These are phyloP conservation scores for Viola odorata DNA, from an alignment of 345 rosid species.

Conservation along the genomic window DNA sequence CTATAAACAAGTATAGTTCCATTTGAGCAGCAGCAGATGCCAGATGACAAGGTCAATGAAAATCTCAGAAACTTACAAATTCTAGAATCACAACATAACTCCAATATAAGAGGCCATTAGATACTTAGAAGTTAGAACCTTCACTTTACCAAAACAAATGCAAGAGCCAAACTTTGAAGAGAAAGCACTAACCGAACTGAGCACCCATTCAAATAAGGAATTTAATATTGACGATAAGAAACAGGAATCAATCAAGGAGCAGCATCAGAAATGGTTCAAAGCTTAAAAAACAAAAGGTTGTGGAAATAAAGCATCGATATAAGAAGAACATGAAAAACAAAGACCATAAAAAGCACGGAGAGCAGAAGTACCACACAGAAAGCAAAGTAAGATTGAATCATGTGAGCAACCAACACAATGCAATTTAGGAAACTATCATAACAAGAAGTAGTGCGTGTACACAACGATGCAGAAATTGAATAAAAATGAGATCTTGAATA, in stretches of 20 bases:
- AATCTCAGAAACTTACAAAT: not conserved
- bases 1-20: not conserved
- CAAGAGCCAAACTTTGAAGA: slow-evolving; percentile 9
- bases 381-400: slow-evolving; percentile 17
- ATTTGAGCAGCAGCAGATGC: not conserved
- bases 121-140: not conserved
- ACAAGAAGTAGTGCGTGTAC: not conserved
- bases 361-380: slow-evolving; percentile 26
- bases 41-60: not conserved
- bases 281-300: slow-evolving; percentile 3
- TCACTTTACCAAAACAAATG: not conserved
- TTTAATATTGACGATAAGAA: not conserved
- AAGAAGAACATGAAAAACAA: slow-evolving; percentile 1
- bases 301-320: no score
- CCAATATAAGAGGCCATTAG: not conserved
- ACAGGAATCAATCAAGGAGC: slow-evolving; percentile 9
- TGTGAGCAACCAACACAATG: slow-evolving; percentile 18
- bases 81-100: not conserved
- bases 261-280: not conserved
- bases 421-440: slow-evolving; percentile 8
- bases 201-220: not conserved
- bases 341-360: slow-evolving; percentile 2
- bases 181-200: slow-evolving; percentile 11
- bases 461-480: slow-evolving; percentile 16
- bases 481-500: slow-evolving; percentile 41